Evolutionary conservation across 345 rosid genomes (phyloP), one percentile per base, ranked within the genome.

Genomic region (Clausena lansium): DNA sequence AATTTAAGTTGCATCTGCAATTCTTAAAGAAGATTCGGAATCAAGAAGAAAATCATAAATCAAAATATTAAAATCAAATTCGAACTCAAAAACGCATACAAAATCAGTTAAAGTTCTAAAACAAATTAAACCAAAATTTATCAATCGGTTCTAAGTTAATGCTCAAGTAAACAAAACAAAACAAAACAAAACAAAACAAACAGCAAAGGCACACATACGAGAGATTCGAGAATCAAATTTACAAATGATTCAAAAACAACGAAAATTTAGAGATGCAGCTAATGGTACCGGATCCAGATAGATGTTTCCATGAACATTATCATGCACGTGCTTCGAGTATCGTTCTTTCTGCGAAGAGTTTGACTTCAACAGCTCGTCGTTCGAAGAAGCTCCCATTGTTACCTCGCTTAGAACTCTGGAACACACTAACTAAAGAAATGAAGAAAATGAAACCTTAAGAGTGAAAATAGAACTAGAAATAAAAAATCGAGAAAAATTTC

Each of bases 261-360:
- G 14, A 45, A 65, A 58, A 41, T 58, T 30, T 20, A 36, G 64
- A 22, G 67, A 9, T 33, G 58, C 71, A 76, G 63, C 28, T 30
- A 19, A 27, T 25, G 17, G 24, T 74, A 89, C 92, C 84, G 82
- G 86, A 67, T 89, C 89, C 47, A 87, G 82, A 55, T 81, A 85
- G 81, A 89, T 87, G 90, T 81, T 77, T 27, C 92, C 92, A 33
- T 89, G 89, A 64, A 89, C 92, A 36, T 89, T 89, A 72, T 89
- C 92, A 70, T 70, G 89, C n/a, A 89, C 77, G 55, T 82, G 81
- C 83, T 89, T 89, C 28, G 81, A 79, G 60, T 27, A 50, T 9
- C 89, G 80, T 35, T 84, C 84, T 45, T 87, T 84, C 58, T 57
- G 83, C 15, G 59, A 47, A 9, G 74, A 74, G 77, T 22, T 32